phyloP scores from a whole-genome alignment of 805 yeast genomes.

The Candida michaelii region DNA sequence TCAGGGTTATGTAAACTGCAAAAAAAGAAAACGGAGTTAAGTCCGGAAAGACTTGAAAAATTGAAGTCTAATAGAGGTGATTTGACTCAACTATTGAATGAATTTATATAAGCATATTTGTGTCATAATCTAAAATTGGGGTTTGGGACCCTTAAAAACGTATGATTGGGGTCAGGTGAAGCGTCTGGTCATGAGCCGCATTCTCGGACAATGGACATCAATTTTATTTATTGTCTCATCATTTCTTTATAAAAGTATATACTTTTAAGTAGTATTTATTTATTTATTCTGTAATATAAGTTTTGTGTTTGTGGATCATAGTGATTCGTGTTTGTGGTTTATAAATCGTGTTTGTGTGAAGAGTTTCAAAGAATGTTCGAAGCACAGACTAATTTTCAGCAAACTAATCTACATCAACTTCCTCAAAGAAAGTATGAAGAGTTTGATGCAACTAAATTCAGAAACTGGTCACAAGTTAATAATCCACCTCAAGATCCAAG shows the following conservation, averaged over 20 bases:
- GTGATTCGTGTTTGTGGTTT: not conserved
- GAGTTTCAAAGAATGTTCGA: not conserved
- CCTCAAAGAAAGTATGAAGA: not conserved
- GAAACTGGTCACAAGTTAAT: slow-evolving; percentile 3
- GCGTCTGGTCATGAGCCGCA: not conserved
- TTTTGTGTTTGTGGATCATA: not conserved
- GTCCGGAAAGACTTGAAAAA: slow-evolving; percentile 28
- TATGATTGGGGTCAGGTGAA: not conserved
- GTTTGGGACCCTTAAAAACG: too few relatives aligned
- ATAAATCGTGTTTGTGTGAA: not conserved
- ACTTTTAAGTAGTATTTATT: not conserved
- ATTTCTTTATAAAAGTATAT: not conserved
- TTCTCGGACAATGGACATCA: not conserved
- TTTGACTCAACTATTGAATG: slow-evolving; percentile 13
- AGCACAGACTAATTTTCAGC: not conserved
- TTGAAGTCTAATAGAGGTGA: slow-evolving; percentile 35
- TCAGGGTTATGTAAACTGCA: slow-evolving; percentile 57
- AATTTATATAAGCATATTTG: not conserved
- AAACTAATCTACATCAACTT: not conserved
- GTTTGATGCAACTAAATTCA: slow-evolving; percentile 7
- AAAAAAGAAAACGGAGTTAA: slow-evolving; percentile 43
- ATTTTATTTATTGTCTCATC: not conserved
- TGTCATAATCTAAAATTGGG: too few relatives aligned
- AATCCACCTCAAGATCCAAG: slow-evolving; percentile 18
- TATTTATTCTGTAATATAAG: not conserved